These are phyloP conservation scores for Spergularia azorica DNA, from an alignment of 179 eudicot genomes.

Conservation along the genomic window DNA sequence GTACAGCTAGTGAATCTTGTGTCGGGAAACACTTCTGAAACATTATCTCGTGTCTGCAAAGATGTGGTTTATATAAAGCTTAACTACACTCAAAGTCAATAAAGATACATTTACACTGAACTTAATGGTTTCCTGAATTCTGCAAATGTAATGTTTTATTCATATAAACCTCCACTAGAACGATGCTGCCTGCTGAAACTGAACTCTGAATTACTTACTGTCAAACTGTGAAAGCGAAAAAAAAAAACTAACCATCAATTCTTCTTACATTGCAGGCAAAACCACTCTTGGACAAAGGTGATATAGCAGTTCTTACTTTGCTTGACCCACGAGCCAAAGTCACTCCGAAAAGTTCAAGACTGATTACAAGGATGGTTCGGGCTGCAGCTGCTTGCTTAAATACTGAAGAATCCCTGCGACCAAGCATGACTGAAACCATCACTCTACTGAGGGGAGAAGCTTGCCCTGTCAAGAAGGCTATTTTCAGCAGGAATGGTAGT, in stretches of 20 bases:
- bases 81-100: too few species aligned
- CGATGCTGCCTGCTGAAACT: too few species aligned
- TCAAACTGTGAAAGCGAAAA: too few species aligned
- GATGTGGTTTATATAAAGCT: not conserved
- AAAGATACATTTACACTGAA: too few species aligned
- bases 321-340: slow-evolving; percentile 64
- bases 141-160: too few species aligned
- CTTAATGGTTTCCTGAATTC: too few species aligned
- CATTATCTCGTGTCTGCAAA: too few species aligned
- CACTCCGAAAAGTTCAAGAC: slow-evolving; percentile 50
- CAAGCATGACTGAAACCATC: slow-evolving; percentile 58
- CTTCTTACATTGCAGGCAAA: slow-evolving; percentile 60
- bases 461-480: slow-evolving; percentile 36
- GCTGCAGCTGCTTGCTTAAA: slow-evolving; percentile 80
- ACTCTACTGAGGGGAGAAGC: slow-evolving; percentile 57
- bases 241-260: not conserved
- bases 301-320: slow-evolving; percentile 37
- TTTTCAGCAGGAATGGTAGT: slow-evolving; percentile 33
- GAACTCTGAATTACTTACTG: too few species aligned
- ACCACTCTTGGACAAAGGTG: slow-evolving; percentile 75
- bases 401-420: slow-evolving; percentile 75
- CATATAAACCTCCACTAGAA: too few species aligned
- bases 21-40: too few species aligned
- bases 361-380: slow-evolving; percentile 56
- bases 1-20: too few species aligned